Percentiles rank a stretch among this genome's conserved stretches.
phyloP scores from a whole-genome alignment of 768 basidiomycete species.

The Boletellus sp. region DNA sequence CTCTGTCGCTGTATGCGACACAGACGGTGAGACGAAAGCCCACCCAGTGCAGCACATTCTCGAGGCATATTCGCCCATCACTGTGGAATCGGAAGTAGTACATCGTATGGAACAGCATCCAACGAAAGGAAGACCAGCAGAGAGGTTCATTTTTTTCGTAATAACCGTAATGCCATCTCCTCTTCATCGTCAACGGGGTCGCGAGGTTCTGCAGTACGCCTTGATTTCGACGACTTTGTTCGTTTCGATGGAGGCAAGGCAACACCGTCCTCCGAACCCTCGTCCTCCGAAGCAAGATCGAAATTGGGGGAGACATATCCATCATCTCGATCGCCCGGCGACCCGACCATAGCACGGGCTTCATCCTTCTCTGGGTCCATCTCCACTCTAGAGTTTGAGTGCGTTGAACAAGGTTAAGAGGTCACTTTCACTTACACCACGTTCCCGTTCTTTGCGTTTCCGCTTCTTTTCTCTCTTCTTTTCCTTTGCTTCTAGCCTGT shows the following conservation, averaged over 20 bases:
- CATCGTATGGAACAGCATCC: not conserved
- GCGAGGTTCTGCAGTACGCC: slow-evolving; percentile 20
- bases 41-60: too few relatives aligned
- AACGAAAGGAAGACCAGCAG: not conserved
- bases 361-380: slow-evolving; percentile 31
- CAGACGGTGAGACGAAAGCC: not conserved
- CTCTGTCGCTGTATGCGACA: not conserved
- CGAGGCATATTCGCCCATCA: too few relatives aligned
- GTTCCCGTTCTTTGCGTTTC: slow-evolving; percentile 80
- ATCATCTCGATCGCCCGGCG: slow-evolving; percentile 51
- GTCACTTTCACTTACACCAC: slow-evolving; percentile 23
- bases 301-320: slow-evolving; percentile 74
- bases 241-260: slow-evolving; percentile 31
- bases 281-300: slow-evolving; percentile 43
- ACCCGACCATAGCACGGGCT: slow-evolving; percentile 27
- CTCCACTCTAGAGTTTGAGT: slow-evolving; percentile 2
- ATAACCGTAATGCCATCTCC: slow-evolving; percentile 59
- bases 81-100: too few relatives aligned
- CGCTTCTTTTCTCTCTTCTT: slow-evolving; percentile 91
- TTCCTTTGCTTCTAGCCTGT: slow-evolving; percentile 81
- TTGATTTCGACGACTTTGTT: slow-evolving; percentile 32
- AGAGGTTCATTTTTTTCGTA: slow-evolving; percentile 35
- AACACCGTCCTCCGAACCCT: slow-evolving; percentile 32
- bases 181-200: slow-evolving; percentile 55
- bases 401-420: not conserved